Conservation (phyloP, 306 rosid genomes). For the Clitoria ternatea region DNA sequence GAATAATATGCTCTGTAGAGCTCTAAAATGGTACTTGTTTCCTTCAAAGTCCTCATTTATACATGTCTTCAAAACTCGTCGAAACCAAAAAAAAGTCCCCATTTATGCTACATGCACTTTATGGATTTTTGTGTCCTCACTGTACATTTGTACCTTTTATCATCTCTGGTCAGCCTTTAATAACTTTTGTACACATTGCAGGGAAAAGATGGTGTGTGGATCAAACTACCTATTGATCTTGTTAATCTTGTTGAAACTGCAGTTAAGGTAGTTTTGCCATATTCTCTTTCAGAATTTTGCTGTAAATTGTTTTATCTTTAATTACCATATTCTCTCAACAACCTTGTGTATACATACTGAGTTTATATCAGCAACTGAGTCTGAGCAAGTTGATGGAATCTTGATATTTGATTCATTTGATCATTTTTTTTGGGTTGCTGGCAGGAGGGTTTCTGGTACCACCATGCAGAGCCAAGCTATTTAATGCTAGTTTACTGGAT, state of each 20-base stretch:
- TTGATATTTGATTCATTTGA: slow-evolving; percentile 4
- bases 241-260: slow-evolving; percentile 48
- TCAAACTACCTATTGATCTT: slow-evolving; percentile 45
- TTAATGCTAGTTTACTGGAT: slow-evolving; percentile 57
- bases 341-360: too few species aligned
- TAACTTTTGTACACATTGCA: slow-evolving; percentile 16
- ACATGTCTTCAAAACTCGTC: too few species aligned
- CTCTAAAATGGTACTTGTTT: background rate
- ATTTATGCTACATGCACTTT: background rate
- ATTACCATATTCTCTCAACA: too few species aligned
- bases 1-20: background rate
- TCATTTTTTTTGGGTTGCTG: background rate
- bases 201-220: slow-evolving; percentile 57
- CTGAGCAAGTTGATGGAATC: background rate
- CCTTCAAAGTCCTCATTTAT: background rate
- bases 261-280: slow-evolving; percentile 38
- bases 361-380: background rate
- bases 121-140: background rate
- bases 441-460: slow-evolving; percentile 57
- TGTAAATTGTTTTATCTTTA: background rate
- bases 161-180: background rate
- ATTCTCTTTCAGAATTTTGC: background rate
- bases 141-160: background rate
- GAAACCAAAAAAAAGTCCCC: background rate
- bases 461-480: slow-evolving; percentile 57